Evolutionary conservation across 164 flowering plant genomes (phyloP), one percentile per base, ranked within the genome.

Genomic region (Protea cynaroides): DNA sequence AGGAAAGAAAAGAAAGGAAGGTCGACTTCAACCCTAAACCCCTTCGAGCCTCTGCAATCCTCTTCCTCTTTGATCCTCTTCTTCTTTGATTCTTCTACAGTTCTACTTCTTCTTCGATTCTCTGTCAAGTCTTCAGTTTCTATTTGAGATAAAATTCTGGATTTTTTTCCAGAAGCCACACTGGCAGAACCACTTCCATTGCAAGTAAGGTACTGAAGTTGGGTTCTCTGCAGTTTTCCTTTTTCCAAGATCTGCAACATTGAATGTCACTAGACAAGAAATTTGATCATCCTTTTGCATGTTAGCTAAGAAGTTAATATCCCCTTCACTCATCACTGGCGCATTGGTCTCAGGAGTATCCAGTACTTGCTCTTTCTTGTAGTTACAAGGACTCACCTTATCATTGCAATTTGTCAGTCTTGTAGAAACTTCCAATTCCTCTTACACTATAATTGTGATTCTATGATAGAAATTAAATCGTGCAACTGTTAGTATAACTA

Each of bases 321-420:
- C 71, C 25, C 61, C 69, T 58, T 75, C 79, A 64, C 61, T 65
- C 76, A 74, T 69, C 47, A 70, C 65, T 1, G 63, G 56, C 2
- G 83, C 81, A 66, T 70, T 75, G 19, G 80, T 74, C 51, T 62
- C 56, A 2, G 79, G 76, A 11, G 74, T 61, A 38, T 67, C 57
- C 70, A 74, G 24, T 23, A 24, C 57, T 40, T 62, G 47, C 59
- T 79, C 79, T 55, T 69, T 72, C 37, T 61, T 59, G 49, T 58
- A 50, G 65, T 79, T 67, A 66, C 74, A 73, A 1, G 77, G 60
- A 69, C 67, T 74, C 49, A 60, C 71, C 47, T 72, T 76, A n/a
- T 68, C 62, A 61, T 70, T 70, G 51, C 62, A 66, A 43, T 54
- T 65, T 23, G 56, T 53, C 52, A 73, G 43, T 66, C 73, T 70